Base-by-base conservation (phyloP, 768 basidiomycete species). In the Mycena rebaudengoi region DNA sequence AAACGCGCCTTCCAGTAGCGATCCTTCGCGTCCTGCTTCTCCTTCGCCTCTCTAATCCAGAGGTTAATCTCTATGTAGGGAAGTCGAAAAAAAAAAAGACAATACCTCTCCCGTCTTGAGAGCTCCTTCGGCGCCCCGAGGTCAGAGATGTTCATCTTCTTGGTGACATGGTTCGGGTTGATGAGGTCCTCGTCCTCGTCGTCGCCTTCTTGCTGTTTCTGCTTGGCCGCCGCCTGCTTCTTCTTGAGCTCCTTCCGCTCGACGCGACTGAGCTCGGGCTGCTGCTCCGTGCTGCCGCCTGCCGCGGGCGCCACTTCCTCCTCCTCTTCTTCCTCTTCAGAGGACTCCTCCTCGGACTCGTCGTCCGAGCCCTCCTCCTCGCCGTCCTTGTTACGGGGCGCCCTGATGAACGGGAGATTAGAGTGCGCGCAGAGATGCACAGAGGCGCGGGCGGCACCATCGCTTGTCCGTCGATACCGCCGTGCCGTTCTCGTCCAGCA, bases 11-110 rank as follows among this genome's bases (percentile, higher is more conserved):
- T 94, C 89, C 90, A 90, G 75, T 97, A 97, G 25, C 85, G 82
- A 26, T 95, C 94, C 73, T 93, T 87, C 2, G 95, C 93, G 1
- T 95, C 95, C 70, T 91, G 85, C 80, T 95, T 96, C 77, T 96
- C 95, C 73, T 96, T 95, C 72, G 89, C 90, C 73, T 98, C 96
- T 67, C 96, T 96, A 64, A 10, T 35, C 44, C n/a, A 14, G 29
- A 13, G 53, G n/a, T n/a, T n/a, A n/a, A n/a, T n/a, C n/a, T 66
- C 26, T 60, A 41, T 7, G 30, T 28, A 16, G 53, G 32, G 30
- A 21, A 35, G 5, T 7, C 29, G 3, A 53, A 30, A 16, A 59
- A 28, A 20, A 29, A 60, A 4, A 28, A 35, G 18, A 51, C 78
- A 28, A n/a, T 63, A 88, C 92, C 87, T 83, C 74, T 93, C 92